Evolutionary conservation across 495 filamentous ascomycete species (phyloP), one percentile per base, ranked within the genome.

Genomic region (Hypoxylon rickii): DNA sequence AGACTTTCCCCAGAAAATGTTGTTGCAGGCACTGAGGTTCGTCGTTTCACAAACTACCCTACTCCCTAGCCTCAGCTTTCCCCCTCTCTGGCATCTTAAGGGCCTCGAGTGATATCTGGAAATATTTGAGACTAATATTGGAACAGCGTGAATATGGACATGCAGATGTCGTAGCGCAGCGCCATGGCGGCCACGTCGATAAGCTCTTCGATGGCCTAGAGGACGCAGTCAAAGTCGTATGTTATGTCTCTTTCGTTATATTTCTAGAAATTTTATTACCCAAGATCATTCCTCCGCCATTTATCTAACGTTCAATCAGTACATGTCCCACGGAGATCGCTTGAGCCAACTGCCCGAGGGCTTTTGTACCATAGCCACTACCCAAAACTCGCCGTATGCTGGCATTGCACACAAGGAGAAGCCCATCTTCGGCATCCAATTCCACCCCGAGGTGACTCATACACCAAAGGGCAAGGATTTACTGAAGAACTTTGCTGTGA

Each of bases 261-360:
- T 26, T 5, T 36, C 7, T 33, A 5, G 15, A 50, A 46, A 11
- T 16, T 29, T 4, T 29, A 29, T 29, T 29, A n/a, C n/a, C n/a
- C n/a, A n/a, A n/a, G n/a, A n/a, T n/a, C n/a, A n/a, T 29, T 29
- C 24, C 24, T 4, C 24, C 24, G 4, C 24, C 10, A 29, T 10
- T 29, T 29, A 36, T 10, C 39, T 57, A 21, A 44, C 33, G 3
- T 7, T 54, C 4, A 47, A 83, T 19, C 88, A 58, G 55, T 96
- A 83, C 79, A 96, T 96, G 92, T 88, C 84, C 52, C 92, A 96
- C 66, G 85, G 84, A 29, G 92, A 96, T 65, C 94, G 95, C 75
- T 80, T 96, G 2, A 78, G 75, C 16, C 71, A 82, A 24, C 76
- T 96, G 15, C 92, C 92, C 12, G 74, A 83, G 4, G 78, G 76